These are phyloP conservation scores for Lycium barbarum DNA, from an alignment of 257 asterid species.

Conservation along the genomic window DNA sequence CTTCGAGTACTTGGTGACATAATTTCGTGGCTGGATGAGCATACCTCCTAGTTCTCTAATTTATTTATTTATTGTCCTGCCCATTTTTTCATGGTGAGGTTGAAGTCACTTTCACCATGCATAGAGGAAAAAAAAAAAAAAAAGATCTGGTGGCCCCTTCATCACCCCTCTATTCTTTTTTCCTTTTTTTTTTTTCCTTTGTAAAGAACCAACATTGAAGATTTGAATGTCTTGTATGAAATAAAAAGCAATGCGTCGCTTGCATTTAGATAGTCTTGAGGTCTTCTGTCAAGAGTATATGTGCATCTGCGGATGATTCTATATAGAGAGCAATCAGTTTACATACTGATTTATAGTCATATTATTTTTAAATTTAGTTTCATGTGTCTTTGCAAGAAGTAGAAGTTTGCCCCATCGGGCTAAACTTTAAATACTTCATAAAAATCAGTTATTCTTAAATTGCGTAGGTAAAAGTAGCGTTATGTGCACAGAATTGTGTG, in stretches of 20 bases:
- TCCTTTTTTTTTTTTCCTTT: neutral
- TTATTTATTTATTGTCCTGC: neutral
- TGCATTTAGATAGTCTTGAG: neutral
- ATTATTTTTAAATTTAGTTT: no score
- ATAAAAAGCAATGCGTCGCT: neutral
- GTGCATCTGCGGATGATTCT: neutral
- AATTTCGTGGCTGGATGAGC: slow-evolving; percentile 64
- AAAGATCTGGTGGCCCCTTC: neutral
- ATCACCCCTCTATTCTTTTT: neutral
- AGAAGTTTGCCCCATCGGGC: no score
- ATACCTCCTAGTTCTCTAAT: slow-evolving; percentile 34
- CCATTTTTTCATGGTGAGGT: neutral
- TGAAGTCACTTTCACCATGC: neutral
- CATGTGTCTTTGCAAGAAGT: no score
- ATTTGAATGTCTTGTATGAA: neutral
- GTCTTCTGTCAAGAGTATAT: neutral
- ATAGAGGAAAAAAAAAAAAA: neutral
- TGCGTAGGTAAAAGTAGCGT: no score
- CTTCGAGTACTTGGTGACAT: slow-evolving; percentile 54
- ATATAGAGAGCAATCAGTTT: neutral
- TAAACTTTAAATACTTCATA: no score
- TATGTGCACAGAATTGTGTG: no score
- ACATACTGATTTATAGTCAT: neutral
- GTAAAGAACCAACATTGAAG: neutral
- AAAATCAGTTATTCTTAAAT: no score